Base-by-base conservation (phyloP, 495 filamentous ascomycete genomes). In the Immersiella caudata region DNA sequence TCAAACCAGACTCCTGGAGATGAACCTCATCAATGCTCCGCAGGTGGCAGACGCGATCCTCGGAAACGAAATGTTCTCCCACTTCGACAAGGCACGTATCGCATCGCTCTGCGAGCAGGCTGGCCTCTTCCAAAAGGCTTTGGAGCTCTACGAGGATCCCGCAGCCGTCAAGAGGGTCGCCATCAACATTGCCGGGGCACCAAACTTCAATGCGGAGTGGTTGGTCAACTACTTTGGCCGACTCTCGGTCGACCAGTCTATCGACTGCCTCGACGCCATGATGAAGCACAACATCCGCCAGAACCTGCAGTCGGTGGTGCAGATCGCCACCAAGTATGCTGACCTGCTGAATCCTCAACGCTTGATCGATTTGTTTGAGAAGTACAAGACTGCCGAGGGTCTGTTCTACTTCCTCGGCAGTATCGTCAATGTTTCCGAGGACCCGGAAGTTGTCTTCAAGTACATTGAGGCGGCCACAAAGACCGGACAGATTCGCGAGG, bases 31-130 rank as follows among this genome's bases (percentile, higher is more conserved):
- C 76, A 94, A 96, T 73, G 96, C 96, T 0, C 94, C 95, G 12
- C 96, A 98, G 77, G 95, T 99, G 60, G 95, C 95, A 6, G 95
- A 98, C 78, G 95, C 95, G 21, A 98, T 99, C 70, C 87, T 99
- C 54, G 90, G 93, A 55, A 98, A 97, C 71, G 92, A 97, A 69
- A 96, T 99, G 86, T 98, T 99, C 81, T 92, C 91, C 0, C 87
- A 98, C 79, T 99, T 94, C 75, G 94, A 99, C 78, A 93, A 91
- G 78, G 82, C 88, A 62, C 89, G 91, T 51, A 91, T 99, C 78
- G 90, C 93, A 9, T 86, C 87, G 71, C 84, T 99, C 65, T 99
- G 95, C 77, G 95, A 99, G 81, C 89, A 94, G 72, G 94, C 93
- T 35, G 90, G 90, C 60, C 85, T 96, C 56, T 87, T 88, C 64